Evolutionary conservation across 768 basidiomycete species (phyloP).

Genomic region (Boletellus ananas): DNA sequence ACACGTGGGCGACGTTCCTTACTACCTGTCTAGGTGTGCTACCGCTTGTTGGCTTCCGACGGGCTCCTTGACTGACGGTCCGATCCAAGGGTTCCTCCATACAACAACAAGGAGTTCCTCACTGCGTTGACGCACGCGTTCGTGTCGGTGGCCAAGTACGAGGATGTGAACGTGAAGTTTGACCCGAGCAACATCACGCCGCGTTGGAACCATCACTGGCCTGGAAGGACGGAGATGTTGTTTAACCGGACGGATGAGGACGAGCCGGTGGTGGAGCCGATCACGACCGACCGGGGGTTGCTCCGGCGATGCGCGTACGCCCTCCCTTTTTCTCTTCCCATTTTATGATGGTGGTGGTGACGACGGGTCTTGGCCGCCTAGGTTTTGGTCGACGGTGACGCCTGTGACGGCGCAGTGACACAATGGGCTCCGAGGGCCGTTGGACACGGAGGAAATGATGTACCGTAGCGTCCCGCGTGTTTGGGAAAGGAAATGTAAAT

Average conservation of each 20-base stretch:
- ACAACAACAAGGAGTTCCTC: slow-evolving; percentile 30
- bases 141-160: slow-evolving; percentile 17
- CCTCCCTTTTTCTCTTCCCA: not conserved
- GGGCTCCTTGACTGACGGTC: no score
- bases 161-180: slow-evolving; percentile 23
- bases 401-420: slow-evolving; percentile 7
- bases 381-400: slow-evolving; percentile 17
- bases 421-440: no score
- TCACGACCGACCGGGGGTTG: not conserved
- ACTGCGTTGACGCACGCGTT: slow-evolving; percentile 27
- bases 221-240: slow-evolving; percentile 10
- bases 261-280: slow-evolving; percentile 1
- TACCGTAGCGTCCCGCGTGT: no score
- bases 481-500: no score
- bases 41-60: not conserved
- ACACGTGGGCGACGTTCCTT: slow-evolving; percentile 34
- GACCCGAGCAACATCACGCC: slow-evolving; percentile 20
- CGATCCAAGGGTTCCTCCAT: slow-evolving; percentile 1
- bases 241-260: slow-evolving; percentile 12
- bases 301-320: slow-evolving; percentile 14
- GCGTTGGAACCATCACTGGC: slow-evolving; percentile 4
- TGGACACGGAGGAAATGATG: no score
- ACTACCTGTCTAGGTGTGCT: slow-evolving; percentile 36
- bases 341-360: not conserved
- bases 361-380: not conserved